Base-by-base conservation (phyloP, 2,329 filamentous ascomycete genomes). In the Podosphaera fusca region DNA sequence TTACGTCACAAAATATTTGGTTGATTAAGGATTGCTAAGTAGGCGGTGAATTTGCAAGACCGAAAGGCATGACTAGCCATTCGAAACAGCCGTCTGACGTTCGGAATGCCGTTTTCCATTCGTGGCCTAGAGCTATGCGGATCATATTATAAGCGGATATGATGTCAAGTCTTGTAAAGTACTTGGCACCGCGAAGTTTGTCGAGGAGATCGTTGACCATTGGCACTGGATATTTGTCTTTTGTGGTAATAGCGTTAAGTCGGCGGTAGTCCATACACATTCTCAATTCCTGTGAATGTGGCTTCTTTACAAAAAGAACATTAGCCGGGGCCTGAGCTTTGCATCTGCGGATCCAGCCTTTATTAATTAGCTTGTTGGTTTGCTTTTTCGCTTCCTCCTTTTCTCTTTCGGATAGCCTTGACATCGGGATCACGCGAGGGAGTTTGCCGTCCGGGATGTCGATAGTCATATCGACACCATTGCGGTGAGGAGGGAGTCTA, bases 171-270 rank as follows among this genome's bases (percentile, higher is more conserved):
- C 35, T 36, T 36, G 35, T 55, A 40, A 55, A 55, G 52, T 38
- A 38, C 35, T 42, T 42, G 10, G 52, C 33, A 14, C 36, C 3
- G 14, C n/a, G 12, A 21, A 55, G n/a, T 36, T 29, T 40, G 10
- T 36, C 52, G 30, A 42, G 21, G 10, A 42, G n/a, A 34, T 55
- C 3, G 34, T 29, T 35, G 35, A 55, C 2, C 21, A 56, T 30
- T 40, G 53, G 57, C 14, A 56, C 29, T 2, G 35, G 53, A 36
- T 58, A 58, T 47, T 47, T 47, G 5, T 47, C 29, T 47, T 47
- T 47, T 47, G 45, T 47, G 14, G 45, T 47, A 47, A 47, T 47
- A 47, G 45, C 45, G 29, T 47, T 47, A 30, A 47, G 45, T n/a
- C 29, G 14, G 14, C 45, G 14, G 45, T 47, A 47, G 45, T 47